A percentile compares a stretch with the other conserved stretches of the same genome.
Evolutionary conservation across 2,329 filamentous ascomycete species (phyloP).

Genomic region (Penicillium olsonii): DNA sequence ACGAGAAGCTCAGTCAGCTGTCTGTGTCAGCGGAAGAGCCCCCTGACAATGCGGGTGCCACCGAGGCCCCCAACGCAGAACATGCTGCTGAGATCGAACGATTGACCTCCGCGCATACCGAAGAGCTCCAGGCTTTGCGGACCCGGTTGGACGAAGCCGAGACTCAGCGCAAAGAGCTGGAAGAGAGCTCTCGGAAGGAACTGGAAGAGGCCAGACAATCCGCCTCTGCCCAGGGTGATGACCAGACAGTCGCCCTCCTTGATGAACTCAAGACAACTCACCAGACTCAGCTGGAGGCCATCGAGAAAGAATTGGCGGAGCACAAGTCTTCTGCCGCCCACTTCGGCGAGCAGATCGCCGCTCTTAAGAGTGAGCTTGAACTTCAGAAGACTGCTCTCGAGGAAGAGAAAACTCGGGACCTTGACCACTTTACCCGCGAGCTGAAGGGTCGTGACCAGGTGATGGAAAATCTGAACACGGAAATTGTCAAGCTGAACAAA

Average conservation of each 20-base stretch:
- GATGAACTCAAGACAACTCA: conserved; percentile 42
- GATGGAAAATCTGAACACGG: conserved; percentile 41
- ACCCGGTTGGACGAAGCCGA: conserved; percentile 39
- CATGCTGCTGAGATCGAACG: conserved; percentile 37
- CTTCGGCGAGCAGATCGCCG: conserved; percentile 31
- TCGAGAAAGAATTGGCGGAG: conserved; percentile 37
- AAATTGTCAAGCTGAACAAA: conserved; percentile 37
- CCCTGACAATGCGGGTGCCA: conserved; percentile 21
- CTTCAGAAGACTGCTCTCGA: conserved; percentile 31
- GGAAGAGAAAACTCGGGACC: conserved; percentile 34
- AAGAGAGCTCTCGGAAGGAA: conserved; percentile 39
- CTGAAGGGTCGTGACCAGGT: conserved; percentile 39
- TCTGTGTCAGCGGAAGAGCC: conserved; percentile 29
- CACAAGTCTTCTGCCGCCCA: conserved; percentile 34
- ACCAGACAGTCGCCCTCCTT: conserved; percentile 35
- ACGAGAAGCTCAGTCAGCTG: conserved; percentile 37
- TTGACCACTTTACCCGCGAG: conserved; percentile 36
- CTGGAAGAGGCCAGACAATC: conserved; percentile 41
- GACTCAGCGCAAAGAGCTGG: conserved; percentile 37
- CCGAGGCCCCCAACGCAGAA: conserved; percentile 30
- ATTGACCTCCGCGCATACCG: conserved; percentile 33
- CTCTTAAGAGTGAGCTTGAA: conserved; percentile 35
- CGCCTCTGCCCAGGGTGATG: conserved; percentile 38
- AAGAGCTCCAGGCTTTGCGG: conserved; percentile 36
- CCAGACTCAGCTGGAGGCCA: conserved; percentile 35